A percentile compares a stretch with the other conserved stretches of the same genome.
Evolutionary conservation across 441 rosid genomes (phyloP).

Genomic region (Cnidoscolus chayamansa): DNA sequence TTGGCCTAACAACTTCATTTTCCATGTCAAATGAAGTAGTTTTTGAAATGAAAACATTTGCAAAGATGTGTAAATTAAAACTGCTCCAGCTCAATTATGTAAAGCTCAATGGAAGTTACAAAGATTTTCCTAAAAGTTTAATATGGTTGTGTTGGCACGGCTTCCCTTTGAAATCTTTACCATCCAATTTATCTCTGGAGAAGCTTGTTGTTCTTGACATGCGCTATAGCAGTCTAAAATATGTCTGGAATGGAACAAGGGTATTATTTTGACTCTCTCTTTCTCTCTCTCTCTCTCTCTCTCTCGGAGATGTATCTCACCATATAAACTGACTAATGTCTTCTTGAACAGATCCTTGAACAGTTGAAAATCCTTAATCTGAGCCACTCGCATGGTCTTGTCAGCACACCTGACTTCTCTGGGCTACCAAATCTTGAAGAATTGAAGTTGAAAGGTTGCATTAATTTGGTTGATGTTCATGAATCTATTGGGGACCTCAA

Average conservation of each 20-base stretch:
- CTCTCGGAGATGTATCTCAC: too few relatives aligned
- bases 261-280: conserved; percentile 14
- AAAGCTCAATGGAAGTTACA: conserved; percentile 16
- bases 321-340: neutral
- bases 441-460: conserved; percentile 30
- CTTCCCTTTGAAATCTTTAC: conserved; percentile 25
- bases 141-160: conserved; percentile 31
- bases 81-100: conserved; percentile 24
- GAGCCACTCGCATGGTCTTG: conserved; percentile 26
- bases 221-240: conserved; percentile 23
- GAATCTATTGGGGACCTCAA: conserved; percentile 26
- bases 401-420: conserved; percentile 30
- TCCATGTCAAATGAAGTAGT: conserved; percentile 2
- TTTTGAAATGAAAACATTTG: conserved; percentile 20
- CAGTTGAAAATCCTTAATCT: conserved; percentile 35
- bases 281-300: neutral
- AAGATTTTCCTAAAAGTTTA: conserved; percentile 24
- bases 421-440: conserved; percentile 29
- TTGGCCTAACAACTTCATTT: neutral
- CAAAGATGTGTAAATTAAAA: conserved; percentile 29
- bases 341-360: conserved; percentile 23
- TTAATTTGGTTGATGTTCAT: conserved; percentile 24
- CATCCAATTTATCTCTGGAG: conserved; percentile 16
- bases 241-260: conserved; percentile 26
- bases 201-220: conserved; percentile 30